phyloP scores from a whole-genome alignment of 2,329 filamentous ascomycete species.

The Tolypocladium tropicale region DNA sequence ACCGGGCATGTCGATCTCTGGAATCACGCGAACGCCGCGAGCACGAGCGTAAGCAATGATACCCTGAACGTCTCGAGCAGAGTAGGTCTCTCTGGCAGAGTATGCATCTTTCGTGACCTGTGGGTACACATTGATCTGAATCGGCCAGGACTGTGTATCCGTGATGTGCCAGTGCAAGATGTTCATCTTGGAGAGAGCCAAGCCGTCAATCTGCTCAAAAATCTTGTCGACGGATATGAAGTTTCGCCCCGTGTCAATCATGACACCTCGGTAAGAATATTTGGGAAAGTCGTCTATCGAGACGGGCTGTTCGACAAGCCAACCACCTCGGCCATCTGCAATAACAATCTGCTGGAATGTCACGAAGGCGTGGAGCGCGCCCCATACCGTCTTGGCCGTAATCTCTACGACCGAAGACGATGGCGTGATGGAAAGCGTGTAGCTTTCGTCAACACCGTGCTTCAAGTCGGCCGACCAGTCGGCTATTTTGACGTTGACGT shows the following conservation, averaged over 20 bases:
- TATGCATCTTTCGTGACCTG: constrained; percentile 45
- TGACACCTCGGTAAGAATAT: constrained; percentile 43
- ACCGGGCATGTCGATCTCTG: constrained; percentile 48
- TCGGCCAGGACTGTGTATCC: constrained; percentile 45
- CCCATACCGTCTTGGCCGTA: constrained; percentile 39
- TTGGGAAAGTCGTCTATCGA: constrained; percentile 37
- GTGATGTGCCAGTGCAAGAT: constrained; percentile 47
- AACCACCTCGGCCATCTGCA: constrained; percentile 28
- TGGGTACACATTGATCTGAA: constrained; percentile 37
- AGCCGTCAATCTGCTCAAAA: constrained; percentile 41
- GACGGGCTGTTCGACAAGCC: constrained; percentile 43
- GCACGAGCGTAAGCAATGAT: constrained; percentile 39
- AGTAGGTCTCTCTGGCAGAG: constrained; percentile 35
- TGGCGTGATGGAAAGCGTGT: constrained; percentile 32
- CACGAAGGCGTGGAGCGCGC: constrained; percentile 44
- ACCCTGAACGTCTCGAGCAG: constrained; percentile 27
- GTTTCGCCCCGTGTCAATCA: constrained; percentile 45
- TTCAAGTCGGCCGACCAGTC: constrained; percentile 36
- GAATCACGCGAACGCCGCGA: constrained; percentile 43
- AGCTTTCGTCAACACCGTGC: constrained; percentile 48
- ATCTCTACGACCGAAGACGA: constrained; percentile 31
- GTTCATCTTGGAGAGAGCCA: constrained; percentile 47
- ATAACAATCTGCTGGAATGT: constrained; percentile 48
- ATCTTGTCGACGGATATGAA: constrained; percentile 41
- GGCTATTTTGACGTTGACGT: constrained; percentile 33